Base-by-base conservation (phyloP, 2,329 filamentous ascomycete species). In the Pseudomassariella vexata region DNA sequence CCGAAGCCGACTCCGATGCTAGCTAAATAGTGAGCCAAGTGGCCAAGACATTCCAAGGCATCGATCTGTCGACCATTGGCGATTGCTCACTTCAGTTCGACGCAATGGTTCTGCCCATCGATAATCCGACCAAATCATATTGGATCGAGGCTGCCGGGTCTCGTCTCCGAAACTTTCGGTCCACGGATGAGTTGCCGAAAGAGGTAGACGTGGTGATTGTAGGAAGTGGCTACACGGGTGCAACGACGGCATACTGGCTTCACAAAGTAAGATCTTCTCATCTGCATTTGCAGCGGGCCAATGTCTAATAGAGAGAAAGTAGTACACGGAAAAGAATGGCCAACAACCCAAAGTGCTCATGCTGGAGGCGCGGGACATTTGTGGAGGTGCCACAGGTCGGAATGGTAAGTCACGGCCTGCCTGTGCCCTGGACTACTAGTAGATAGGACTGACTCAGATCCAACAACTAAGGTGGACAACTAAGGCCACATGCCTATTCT, bases 181-280 rank as follows among this genome's bases (percentile, higher is more conserved):
- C 40, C 3, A 43, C 40, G 2, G 19, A 33, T 3, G 24, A 38
- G 8, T 35, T 45, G 0, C 42, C 42, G 7, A 21, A 28, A 1
- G 19, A 41, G 9, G 39, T 38, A 3, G 44, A 50, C 19, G 28
- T 49, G 3, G 36, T 53, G 6, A 41, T 50, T 18, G 36, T 50
- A 22, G 47, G 47, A 4, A 45, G 42, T 23, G 47, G 46, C 9
- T 48, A 46, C 25, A 35, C 46, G 9, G 47, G 44, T 2, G 46
- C 48, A 15, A 33, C 51, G 6, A 39, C 45, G 5, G 48, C 51
- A 9, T 52, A 52, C 25, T 53, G 49, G 45, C 35, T 55, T 5
- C 41, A 48, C 22, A 50, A 50, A n/a, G n/a, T n/a, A n/a, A n/a
- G n/a, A n/a, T n/a, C n/a, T n/a, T n/a, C n/a, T n/a, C n/a, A n/a